These are phyloP conservation scores for Colletotrichum kahawae DNA, from an alignment of 2,329 filamentous ascomycete genomes.

Conservation along the genomic window DNA sequence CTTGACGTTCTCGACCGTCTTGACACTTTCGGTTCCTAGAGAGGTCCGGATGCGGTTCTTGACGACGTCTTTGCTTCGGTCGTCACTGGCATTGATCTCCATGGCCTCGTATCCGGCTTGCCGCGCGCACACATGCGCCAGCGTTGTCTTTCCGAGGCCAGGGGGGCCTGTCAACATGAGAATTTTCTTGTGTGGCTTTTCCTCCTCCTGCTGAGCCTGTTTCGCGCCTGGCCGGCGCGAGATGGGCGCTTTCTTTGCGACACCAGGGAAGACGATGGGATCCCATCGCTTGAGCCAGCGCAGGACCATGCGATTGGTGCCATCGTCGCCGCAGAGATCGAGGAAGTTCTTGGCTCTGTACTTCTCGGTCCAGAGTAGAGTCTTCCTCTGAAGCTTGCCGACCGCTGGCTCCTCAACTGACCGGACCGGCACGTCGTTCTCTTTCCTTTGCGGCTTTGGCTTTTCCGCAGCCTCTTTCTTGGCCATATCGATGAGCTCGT, in stretches of 20 bases:
- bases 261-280: conserved; percentile 84
- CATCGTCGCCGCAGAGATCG: conserved; percentile 92
- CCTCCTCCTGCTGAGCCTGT: conserved; percentile 54
- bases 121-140: conserved; percentile 93
- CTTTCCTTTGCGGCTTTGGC: conserved; percentile 24
- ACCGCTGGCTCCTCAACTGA: conserved; percentile 45
- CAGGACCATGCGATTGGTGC: conserved; percentile 88
- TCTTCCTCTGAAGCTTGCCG: conserved; percentile 49
- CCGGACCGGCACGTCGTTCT: conserved; percentile 37
- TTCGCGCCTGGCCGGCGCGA: conserved; percentile 46
- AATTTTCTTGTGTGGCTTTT: conserved; percentile 85
- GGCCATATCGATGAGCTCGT: conserved; percentile 77
- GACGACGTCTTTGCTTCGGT: conserved; percentile 87
- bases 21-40: conserved; percentile 93
- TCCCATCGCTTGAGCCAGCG: conserved; percentile 97
- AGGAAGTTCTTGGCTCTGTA: conserved; percentile 92
- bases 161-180: conserved; percentile 90
- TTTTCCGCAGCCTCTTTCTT: conserved; percentile 59
- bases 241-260: conserved; percentile 60
- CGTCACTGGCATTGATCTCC: conserved; percentile 98
- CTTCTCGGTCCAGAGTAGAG: conserved; percentile 93
- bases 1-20: conserved; percentile 70
- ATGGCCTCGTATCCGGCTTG: conserved; percentile 97
- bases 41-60: conserved; percentile 90
- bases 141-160: conserved; percentile 91